These are phyloP conservation scores for Colletotrichum aenigma DNA, from an alignment of 2,329 filamentous ascomycete genomes.

Conservation along the genomic window DNA sequence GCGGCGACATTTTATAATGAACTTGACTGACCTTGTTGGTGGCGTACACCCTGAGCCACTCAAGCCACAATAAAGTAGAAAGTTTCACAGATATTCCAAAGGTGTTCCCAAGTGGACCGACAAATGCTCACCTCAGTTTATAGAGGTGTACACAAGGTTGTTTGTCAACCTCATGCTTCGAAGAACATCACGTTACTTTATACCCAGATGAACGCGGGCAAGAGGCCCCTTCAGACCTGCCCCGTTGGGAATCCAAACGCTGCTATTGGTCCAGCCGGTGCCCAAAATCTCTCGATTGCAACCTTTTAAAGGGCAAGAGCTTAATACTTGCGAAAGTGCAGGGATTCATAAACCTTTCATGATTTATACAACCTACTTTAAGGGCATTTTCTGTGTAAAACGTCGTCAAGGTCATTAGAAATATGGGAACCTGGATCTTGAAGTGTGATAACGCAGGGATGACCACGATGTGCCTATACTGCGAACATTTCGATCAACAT, in stretches of 20 bases:
- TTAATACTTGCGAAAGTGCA: not conserved
- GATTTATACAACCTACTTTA: not conserved
- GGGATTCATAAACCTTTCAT: not conserved
- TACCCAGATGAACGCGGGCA: no score
- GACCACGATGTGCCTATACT: not conserved
- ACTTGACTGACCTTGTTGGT: not conserved
- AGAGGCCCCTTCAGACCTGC: not conserved
- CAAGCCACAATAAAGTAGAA: not conserved
- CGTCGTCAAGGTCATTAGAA: not conserved
- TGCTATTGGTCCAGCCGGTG: not conserved
- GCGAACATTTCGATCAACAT: not conserved
- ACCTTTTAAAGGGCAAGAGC: not conserved
- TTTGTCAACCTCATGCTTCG: no score
- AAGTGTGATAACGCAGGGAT: not conserved
- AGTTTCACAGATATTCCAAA: rapidly evolving
- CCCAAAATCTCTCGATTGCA: not conserved
- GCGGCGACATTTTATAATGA: not conserved
- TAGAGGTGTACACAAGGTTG: no score
- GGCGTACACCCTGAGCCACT: rapidly evolving
- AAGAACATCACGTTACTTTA: no score
- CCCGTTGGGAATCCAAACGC: rapidly evolving
- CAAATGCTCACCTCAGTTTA: no score
- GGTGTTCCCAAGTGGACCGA: not conserved
- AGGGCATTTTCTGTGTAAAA: rapidly evolving
- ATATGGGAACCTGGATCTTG: not conserved